These are phyloP conservation scores for Cylindricascospora bacillispora DNA, from an alignment of 1,139 yeast species.

Conservation along the genomic window DNA sequence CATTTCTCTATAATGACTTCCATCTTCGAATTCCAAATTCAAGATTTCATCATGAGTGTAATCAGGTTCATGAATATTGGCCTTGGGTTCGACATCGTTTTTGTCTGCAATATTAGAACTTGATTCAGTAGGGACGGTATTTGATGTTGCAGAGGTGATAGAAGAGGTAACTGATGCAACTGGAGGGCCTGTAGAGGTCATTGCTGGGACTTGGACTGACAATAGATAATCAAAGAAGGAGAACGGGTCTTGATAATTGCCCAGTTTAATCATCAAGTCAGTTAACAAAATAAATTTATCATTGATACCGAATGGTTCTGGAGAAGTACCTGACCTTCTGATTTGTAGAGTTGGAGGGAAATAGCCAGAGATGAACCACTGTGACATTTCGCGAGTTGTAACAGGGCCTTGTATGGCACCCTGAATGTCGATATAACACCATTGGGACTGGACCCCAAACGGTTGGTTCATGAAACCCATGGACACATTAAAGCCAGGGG, in stretches of 20 bases:
- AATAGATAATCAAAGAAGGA: constrained; percentile 11
- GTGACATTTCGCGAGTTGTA: constrained; percentile 19
- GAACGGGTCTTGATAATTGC: constrained; percentile 21
- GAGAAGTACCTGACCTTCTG: constrained; percentile 12
- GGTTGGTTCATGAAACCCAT: not conserved
- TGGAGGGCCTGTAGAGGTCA: not conserved
- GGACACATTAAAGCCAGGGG: not conserved
- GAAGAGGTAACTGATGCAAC: not conserved
- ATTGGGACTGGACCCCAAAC: constrained; percentile 21
- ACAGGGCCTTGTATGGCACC: constrained; percentile 26
- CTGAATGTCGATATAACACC: constrained; percentile 24
- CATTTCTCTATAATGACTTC: constrained; percentile 20
- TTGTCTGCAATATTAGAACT: not conserved
- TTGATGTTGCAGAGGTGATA: not conserved
- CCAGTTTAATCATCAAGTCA: constrained; percentile 16
- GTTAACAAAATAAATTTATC: constrained; percentile 17
- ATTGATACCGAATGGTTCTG: constrained; percentile 20
- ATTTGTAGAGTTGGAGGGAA: constrained; percentile 21
- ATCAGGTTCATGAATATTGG: constrained; percentile 9
- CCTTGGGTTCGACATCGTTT: not conserved
- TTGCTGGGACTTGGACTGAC: not conserved
- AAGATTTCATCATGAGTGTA: constrained; percentile 20
- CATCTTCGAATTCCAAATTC: constrained; percentile 14
- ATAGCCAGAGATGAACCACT: constrained; percentile 23
- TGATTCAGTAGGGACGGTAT: constrained; percentile 2